Evolutionary conservation across 2,329 filamentous ascomycete genomes (phyloP).

Genomic region (Epichloe bromicola): DNA sequence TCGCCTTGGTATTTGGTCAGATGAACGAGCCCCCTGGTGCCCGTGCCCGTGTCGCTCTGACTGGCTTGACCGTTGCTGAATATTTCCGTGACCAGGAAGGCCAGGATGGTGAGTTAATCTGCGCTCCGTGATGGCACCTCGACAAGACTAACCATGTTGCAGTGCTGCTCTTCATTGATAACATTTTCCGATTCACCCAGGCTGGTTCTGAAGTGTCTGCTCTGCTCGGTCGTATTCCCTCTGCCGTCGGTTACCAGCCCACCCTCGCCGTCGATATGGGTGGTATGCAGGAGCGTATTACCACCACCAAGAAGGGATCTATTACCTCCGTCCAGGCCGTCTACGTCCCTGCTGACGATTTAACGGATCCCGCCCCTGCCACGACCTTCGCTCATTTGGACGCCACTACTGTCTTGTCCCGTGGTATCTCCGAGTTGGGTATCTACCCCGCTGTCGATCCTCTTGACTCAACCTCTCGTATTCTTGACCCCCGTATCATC

Average conservation of each 20-base stretch:
- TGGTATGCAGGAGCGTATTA: constrained; percentile 99
- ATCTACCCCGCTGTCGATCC: constrained; percentile 99
- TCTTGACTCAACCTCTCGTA: constrained; percentile 98
- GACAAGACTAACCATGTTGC: not conserved
- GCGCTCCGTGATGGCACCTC: not conserved
- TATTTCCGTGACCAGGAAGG: constrained; percentile 68
- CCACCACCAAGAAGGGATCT: constrained; percentile 97
- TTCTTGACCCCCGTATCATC: constrained; percentile 95
- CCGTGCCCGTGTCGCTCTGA: constrained; percentile 98
- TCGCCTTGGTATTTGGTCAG: constrained; percentile 98
- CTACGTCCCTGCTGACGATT: constrained; percentile 99
- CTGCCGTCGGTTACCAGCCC: constrained; percentile 99
- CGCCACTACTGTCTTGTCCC: constrained; percentile 99
- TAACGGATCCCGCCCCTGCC: constrained; percentile 98
- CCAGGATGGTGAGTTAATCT: constrained; percentile 59
- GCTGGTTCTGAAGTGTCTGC: constrained; percentile 99
- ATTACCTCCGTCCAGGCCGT: constrained; percentile 99
- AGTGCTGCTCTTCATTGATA: constrained; percentile 99
- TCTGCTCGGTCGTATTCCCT: constrained; percentile 97
- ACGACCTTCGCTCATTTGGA: constrained; percentile 99
- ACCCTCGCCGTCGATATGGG: constrained; percentile 98
- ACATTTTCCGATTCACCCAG: constrained; percentile 99
- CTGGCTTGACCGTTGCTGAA: constrained; percentile 68
- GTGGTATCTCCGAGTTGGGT: constrained; percentile 99
- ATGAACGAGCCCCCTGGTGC: constrained; percentile 99